These are phyloP conservation scores for Yarrowia sp. DNA, from an alignment of 805 yeast genomes.

Conservation along the genomic window DNA sequence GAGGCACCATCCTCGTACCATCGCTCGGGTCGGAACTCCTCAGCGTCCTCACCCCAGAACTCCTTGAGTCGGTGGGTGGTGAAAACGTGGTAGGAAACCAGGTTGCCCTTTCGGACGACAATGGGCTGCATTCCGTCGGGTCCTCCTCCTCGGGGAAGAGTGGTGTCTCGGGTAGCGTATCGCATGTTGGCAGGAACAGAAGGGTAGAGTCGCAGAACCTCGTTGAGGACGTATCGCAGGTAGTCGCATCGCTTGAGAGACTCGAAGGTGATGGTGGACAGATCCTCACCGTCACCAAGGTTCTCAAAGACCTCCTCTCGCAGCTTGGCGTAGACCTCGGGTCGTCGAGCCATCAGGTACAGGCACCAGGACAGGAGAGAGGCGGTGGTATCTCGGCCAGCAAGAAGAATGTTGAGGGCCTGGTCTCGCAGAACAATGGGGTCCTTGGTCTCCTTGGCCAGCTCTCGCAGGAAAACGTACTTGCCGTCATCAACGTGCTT, in stretches of 20 bases:
- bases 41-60: conserved; percentile 57
- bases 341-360: conserved; percentile 56
- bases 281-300: conserved; percentile 49
- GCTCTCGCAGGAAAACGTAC: conserved; percentile 58
- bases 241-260: conserved; percentile 58
- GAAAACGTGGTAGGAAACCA: conserved; percentile 53
- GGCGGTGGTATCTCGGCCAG: conserved; percentile 66
- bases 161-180: conserved; percentile 56
- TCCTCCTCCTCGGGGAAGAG: conserved; percentile 62
- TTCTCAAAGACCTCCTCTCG: conserved; percentile 52
- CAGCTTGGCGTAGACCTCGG: conserved; percentile 48
- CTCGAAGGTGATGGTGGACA: conserved; percentile 53
- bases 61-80: conserved; percentile 54
- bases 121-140: conserved; percentile 52
- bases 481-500: conserved; percentile 49
- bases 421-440: conserved; percentile 59
- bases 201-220: conserved; percentile 59
- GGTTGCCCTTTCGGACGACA: conserved; percentile 55
- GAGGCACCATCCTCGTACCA: conserved; percentile 54
- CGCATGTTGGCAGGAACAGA: conserved; percentile 60
- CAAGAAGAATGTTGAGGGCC: conserved; percentile 58
- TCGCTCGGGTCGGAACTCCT: conserved; percentile 58
- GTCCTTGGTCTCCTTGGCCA: conserved; percentile 58
- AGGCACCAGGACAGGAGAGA: conserved; percentile 57
- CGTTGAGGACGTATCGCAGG: conserved; percentile 58